Evolutionary conservation across 768 basidiomycete genomes (phyloP), one percentile per base, ranked within the genome.

Genomic region (Tephrocybe sp.): DNA sequence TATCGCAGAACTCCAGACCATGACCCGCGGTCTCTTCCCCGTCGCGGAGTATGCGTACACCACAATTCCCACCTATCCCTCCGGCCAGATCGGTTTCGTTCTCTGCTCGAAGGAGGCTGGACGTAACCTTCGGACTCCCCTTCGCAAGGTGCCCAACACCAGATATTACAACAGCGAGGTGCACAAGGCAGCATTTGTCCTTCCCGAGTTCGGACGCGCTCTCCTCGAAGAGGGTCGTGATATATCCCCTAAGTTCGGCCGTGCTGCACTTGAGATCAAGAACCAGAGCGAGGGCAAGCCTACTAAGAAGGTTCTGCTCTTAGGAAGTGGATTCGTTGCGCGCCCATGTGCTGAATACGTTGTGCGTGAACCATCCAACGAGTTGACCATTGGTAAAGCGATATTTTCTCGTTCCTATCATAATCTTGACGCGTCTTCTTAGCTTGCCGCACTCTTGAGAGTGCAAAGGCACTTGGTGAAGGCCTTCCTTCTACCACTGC

Each of bases 61-160:
- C 52, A 98, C 94, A 18, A 95, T 98, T 57, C 96, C 96, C 0
- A 97, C 95, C 13, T 99, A 99, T 71, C 97, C 97, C 16, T 87
- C 90, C n/a, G 97, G 97, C 30, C 94, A 95, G 64, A 99, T 98
- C 61, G 95, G 97, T 19, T 95, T 95, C 72, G 78, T 95, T 57
- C 76, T 98, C 38, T 91, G 89, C 67, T 86, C 93, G 47, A 94
- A 89, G 70, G 86, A 86, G 24, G 68, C 73, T 13, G 76, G 72
- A 22, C 77, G 90, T 44, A 82, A 89, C 64, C 71, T 99, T 55
- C 79, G 75, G 44, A 83, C 75, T 16, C 87, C 95, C 0, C 57
- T 94, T 32, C 82, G 93, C 48, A 73, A 84, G 37, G 83, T 96
- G 27, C 71, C 76, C 34, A 69, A 71, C 53, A 90, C 88, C 25